Evolutionary conservation across 768 basidiomycete species (phyloP).

Genomic region (Lentinus brumalis): DNA sequence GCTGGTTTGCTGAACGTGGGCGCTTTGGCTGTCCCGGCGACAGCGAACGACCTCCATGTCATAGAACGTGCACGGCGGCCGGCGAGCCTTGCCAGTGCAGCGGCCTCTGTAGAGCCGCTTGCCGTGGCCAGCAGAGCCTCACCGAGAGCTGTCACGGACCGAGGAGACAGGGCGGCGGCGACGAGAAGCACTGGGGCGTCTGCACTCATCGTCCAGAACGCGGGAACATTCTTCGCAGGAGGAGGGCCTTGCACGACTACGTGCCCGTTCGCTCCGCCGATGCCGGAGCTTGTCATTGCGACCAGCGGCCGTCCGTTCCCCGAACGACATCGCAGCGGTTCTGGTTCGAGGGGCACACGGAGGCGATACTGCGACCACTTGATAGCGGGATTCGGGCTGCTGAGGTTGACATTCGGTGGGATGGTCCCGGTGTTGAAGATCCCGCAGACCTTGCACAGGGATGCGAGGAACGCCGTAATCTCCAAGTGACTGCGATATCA

Average conservation of each 20-base stretch:
- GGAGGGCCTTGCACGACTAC: constrained; percentile 41
- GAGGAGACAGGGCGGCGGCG: constrained; percentile 15
- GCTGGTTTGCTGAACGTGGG: constrained; percentile 5
- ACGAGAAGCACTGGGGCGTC: constrained; percentile 2
- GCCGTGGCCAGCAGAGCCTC: background rate
- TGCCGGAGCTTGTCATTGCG: constrained; percentile 46
- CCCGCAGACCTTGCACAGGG: constrained; percentile 45
- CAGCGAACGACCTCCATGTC: constrained; percentile 12
- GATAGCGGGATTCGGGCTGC: constrained; percentile 39
- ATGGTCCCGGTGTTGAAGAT: constrained; percentile 40
- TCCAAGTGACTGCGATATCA: constrained; percentile 37
- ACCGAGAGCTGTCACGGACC: constrained; percentile 1
- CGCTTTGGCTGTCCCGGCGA: background rate
- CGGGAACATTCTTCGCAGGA: background rate
- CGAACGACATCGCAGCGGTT: constrained; percentile 28
- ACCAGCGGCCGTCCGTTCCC: constrained; percentile 33
- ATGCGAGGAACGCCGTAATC: constrained; percentile 46
- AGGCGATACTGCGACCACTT: constrained; percentile 42
- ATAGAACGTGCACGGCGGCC: constrained; percentile 16
- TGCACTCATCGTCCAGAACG: background rate
- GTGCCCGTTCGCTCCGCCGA: constrained; percentile 48
- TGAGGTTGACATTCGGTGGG: constrained; percentile 44
- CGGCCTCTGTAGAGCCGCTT: background rate
- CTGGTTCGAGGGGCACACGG: constrained; percentile 35
- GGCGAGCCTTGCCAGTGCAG: background rate